Conservation (phyloP, 306 rosid species). For the Quercus engelmannii region DNA sequence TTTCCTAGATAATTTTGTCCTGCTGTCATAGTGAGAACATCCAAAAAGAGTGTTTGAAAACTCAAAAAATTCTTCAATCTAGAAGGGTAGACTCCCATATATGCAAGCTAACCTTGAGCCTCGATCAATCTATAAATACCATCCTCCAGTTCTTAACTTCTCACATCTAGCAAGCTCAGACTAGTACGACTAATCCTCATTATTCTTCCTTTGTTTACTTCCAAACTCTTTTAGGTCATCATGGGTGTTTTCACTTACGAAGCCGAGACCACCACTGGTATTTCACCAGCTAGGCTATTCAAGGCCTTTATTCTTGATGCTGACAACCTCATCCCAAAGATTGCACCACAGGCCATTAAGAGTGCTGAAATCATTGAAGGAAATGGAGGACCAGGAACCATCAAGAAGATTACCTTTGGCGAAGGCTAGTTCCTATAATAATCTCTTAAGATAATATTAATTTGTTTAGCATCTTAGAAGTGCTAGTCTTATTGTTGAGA, state of each 20-base stretch:
- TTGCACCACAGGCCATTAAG: background rate
- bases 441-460: background rate
- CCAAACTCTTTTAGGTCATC: background rate
- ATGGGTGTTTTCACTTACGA: constrained; percentile 38
- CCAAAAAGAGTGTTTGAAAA: background rate
- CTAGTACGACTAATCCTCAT: background rate
- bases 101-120: background rate
- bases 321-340: constrained; percentile 31
- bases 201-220: background rate
- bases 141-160: background rate
- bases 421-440: constrained; percentile 6
- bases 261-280: constrained; percentile 1
- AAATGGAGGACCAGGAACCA: constrained; percentile 37
- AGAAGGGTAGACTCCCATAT: too few species aligned
- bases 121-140: background rate
- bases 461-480: background rate
- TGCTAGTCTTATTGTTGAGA: too few species aligned
- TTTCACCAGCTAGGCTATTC: constrained; percentile 29
- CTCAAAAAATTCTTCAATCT: too few species aligned
- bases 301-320: constrained; percentile 20
- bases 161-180: background rate
- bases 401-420: constrained; percentile 25
- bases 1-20: too few species aligned
- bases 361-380: constrained; percentile 33
- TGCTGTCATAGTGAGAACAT: background rate